Evolutionary conservation across 2,329 filamentous ascomycete species (phyloP).

Genomic region (Pseudogymnoascus sp.): DNA sequence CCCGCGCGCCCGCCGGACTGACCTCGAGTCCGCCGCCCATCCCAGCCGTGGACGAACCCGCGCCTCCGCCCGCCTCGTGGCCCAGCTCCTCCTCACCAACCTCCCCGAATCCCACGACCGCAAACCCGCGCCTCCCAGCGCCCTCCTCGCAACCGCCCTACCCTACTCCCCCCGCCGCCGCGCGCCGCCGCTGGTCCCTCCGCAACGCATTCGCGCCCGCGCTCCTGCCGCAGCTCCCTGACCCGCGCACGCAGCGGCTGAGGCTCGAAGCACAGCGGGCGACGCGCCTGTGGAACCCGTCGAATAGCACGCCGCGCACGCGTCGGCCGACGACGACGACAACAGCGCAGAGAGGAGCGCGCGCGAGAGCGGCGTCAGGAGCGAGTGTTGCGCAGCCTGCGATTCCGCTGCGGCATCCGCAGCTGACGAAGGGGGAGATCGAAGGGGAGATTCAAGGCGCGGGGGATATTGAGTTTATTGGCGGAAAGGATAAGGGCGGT

Average conservation of each 20-base stretch:
- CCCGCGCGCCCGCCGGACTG: background rate
- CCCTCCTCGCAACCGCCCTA: constrained; percentile 25
- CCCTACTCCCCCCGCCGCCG: constrained; percentile 18
- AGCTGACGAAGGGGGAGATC: constrained; percentile 19
- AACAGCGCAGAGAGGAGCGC: constrained; percentile 26
- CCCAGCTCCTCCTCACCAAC: background rate
- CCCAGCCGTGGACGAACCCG: background rate
- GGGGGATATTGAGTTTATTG: constrained; percentile 2
- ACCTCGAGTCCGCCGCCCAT: background rate
- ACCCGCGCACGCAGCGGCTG: constrained; percentile 22
- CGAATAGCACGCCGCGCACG: constrained; percentile 50
- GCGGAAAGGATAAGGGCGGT: constrained; percentile 23
- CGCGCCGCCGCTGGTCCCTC: constrained; percentile 24
- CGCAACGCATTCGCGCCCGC: constrained; percentile 24
- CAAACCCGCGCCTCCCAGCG: constrained; percentile 23
- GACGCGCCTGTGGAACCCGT: constrained; percentile 48
- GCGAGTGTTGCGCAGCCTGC: constrained; percentile 12
- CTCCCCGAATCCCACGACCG: constrained; percentile 13
- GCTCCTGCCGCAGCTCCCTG: constrained; percentile 18
- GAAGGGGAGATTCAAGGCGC: constrained; percentile 16
- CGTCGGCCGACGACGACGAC: constrained; percentile 38
- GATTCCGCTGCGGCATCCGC: constrained; percentile 25
- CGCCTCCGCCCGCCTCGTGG: background rate
- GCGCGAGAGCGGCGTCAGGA: constrained; percentile 23
- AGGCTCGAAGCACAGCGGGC: constrained; percentile 19